A percentile compares a stretch with the other conserved stretches of the same genome.
Evolutionary conservation across 805 yeast species (phyloP).

Genomic region (Maudiozyma turicensis): DNA sequence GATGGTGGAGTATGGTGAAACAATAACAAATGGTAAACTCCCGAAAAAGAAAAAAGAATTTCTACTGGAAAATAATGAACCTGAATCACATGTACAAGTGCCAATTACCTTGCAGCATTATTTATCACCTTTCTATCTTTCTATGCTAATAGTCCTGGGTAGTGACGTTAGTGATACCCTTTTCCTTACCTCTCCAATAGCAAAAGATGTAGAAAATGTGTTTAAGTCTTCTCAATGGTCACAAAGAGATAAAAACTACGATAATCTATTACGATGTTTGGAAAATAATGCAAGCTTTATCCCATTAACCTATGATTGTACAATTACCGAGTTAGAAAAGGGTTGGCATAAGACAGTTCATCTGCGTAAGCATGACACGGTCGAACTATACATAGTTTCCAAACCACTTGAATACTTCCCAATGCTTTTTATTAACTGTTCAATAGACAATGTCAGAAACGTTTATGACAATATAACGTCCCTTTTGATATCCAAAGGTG

Average conservation of each 20-base stretch:
- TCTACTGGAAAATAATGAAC: too few relatives aligned
- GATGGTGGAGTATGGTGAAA: too few relatives aligned
- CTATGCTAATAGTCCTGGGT: background rate
- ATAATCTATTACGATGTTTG: too few relatives aligned
- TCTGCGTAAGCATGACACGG: background rate
- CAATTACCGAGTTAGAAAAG: background rate
- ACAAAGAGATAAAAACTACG: background rate
- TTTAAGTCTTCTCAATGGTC: background rate
- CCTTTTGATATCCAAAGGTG: background rate
- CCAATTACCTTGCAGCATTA: background rate
- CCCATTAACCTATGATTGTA: background rate
- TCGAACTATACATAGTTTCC: background rate
- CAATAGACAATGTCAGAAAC: background rate
- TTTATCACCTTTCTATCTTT: background rate
- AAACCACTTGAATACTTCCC: background rate
- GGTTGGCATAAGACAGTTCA: background rate
- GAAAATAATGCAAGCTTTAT: background rate
- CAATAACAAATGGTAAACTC: too few relatives aligned
- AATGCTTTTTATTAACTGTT: background rate
- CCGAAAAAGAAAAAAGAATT: too few relatives aligned
- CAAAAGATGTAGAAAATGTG: background rate
- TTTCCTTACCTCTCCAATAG: background rate
- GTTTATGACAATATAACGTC: background rate
- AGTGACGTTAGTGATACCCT: background rate
- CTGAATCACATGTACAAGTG: background rate